phyloP scores from a whole-genome alignment of 1,284 basidiomycete genomes.

The Leccinum subrobustum region DNA sequence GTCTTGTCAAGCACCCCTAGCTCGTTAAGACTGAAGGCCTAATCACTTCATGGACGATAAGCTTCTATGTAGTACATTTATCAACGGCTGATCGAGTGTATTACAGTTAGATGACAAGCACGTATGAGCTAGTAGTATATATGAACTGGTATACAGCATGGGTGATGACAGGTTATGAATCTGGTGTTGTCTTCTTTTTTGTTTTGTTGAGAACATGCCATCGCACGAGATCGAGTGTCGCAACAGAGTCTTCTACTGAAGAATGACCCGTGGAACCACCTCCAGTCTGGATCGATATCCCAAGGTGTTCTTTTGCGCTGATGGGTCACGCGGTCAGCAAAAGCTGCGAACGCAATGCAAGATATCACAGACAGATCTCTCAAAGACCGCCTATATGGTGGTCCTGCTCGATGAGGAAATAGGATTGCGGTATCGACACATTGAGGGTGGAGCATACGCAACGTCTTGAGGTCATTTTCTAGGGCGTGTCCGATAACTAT shows the following conservation, averaged over 20 bases:
- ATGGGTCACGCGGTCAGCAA: neutral
- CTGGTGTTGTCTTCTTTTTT: conserved; percentile 21
- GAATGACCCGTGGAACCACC: conserved; percentile 77
- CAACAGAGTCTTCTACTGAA: conserved; percentile 79
- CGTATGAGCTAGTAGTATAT: neutral
- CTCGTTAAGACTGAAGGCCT: conserved; percentile 21
- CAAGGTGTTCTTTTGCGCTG: conserved; percentile 77
- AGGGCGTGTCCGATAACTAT: conserved; percentile 83
- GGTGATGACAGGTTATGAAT: conserved; percentile 16
- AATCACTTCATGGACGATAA: neutral
- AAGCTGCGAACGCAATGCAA: neutral
- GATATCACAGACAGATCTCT: conserved; percentile 64
- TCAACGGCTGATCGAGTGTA: neutral
- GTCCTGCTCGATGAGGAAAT: conserved; percentile 79
- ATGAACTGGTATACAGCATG: neutral
- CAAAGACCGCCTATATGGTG: conserved; percentile 76
- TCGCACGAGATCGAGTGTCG: conserved; percentile 83
- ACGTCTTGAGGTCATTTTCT: conserved; percentile 87
- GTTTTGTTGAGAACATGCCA: conserved; percentile 64
- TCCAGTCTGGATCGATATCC: conserved; percentile 74
- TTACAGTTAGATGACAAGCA: neutral
- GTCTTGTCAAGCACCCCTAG: conserved; percentile 28
- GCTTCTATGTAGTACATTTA: neutral
- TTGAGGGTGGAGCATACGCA: conserved; percentile 79
- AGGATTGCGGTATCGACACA: conserved; percentile 84